A percentile compares a stretch with the other conserved stretches of the same genome.
These are phyloP conservation scores for Tillandsia fasciculata DNA, from an alignment of 176 grass and related monocot species.

Conservation along the genomic window DNA sequence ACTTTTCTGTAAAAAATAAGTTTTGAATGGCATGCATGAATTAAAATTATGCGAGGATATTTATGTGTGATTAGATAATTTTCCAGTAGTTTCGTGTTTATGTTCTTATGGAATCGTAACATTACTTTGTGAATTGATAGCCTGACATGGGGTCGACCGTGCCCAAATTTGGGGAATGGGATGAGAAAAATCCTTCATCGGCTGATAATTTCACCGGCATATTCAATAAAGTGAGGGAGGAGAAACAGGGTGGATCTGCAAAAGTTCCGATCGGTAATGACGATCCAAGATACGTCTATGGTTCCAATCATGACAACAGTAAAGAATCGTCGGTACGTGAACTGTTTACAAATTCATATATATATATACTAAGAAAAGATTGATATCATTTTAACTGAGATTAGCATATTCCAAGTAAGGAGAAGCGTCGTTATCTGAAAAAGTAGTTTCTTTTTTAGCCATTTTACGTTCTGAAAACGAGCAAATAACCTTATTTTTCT, in stretches of 20 bases:
- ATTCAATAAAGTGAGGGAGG: conserved; percentile 84
- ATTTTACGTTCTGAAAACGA: too few species aligned
- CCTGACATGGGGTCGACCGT: conserved; percentile 65
- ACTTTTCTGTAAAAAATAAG: too few species aligned
- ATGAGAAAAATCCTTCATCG: conserved; percentile 70
- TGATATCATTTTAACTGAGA: neutral
- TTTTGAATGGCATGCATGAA: too few species aligned
- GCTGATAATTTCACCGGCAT: conserved; percentile 85
- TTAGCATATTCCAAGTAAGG: neutral
- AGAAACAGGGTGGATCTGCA: conserved; percentile 52
- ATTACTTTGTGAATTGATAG: conserved; percentile 21
- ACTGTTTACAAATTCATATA: neutral
- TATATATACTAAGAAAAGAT: neutral
- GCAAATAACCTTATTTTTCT: too few species aligned
- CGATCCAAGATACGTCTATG: conserved; percentile 19
- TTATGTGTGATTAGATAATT: too few species aligned
- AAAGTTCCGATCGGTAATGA: conserved; percentile 29
- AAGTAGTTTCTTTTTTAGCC: too few species aligned
- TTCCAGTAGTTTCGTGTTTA: neutral
- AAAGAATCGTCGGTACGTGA: conserved; percentile 47
- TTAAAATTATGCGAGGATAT: too few species aligned
- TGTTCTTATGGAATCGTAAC: neutral
- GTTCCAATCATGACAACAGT: conserved; percentile 23
- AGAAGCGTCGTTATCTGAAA: too few species aligned
- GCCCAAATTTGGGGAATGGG: conserved; percentile 94